Percentiles rank a stretch among this genome's conserved stretches.
These are phyloP conservation scores for Parafenestella ontariensis DNA, from an alignment of 2,329 filamentous ascomycete species.

Conservation along the genomic window DNA sequence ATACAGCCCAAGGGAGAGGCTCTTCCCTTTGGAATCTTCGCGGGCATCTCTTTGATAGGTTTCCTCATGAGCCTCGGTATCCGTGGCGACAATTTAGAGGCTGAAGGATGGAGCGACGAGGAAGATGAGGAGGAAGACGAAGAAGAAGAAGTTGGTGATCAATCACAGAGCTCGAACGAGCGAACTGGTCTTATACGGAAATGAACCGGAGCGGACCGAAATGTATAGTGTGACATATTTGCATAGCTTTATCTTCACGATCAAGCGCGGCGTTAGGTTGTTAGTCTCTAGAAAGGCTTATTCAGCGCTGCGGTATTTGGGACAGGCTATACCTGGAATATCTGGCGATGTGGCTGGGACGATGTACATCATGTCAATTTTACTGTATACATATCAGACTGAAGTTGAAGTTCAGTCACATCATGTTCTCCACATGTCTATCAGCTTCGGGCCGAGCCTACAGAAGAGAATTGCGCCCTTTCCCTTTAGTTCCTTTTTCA, in stretches of 20 bases:
- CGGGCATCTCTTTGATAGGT: constrained; percentile 79
- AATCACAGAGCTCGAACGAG: constrained; percentile 29
- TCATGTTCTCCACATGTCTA: not conserved
- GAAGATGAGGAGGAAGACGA: constrained; percentile 40
- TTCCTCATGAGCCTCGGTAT: constrained; percentile 84
- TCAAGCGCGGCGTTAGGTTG: constrained; percentile 20
- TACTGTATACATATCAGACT: not conserved
- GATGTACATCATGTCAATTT: not conserved
- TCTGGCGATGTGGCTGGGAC: not conserved
- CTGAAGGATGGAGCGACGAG: constrained; percentile 60
- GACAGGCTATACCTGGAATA: not conserved
- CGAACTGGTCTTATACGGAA: constrained; percentile 41
- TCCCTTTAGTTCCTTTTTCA: not conserved
- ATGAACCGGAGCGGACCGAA: constrained; percentile 8
- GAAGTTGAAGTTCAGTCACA: not conserved
- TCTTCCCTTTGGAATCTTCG: constrained; percentile 87
- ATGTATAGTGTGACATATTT: constrained; percentile 4
- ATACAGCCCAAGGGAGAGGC: constrained; percentile 82
- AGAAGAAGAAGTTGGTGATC: constrained; percentile 29
- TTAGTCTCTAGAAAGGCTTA: not conserved
- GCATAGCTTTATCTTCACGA: constrained; percentile 13
- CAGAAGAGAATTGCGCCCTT: no score
- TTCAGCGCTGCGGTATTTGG: not conserved
- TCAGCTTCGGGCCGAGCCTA: not conserved
- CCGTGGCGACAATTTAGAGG: constrained; percentile 66